Conservation (phyloP, 2,329 filamentous ascomycete genomes). For the Septoria petroselini region DNA sequence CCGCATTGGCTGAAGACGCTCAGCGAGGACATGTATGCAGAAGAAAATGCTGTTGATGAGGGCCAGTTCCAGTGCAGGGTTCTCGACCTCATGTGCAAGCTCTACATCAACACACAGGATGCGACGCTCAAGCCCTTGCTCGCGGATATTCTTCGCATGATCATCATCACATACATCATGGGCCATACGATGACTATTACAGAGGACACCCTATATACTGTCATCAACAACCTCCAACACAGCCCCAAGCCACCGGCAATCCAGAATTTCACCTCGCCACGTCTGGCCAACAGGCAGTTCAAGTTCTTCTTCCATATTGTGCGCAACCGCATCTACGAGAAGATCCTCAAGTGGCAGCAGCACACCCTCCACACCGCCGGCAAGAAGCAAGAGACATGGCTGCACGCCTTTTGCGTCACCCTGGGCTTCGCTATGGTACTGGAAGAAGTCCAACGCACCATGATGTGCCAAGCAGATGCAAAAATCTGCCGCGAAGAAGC, state of each 20-base stretch:
- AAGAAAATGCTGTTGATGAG: conserved; percentile 42
- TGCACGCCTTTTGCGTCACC: conserved; percentile 47
- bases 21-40: conserved; percentile 44
- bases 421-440: conserved; percentile 49
- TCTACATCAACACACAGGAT: conserved; percentile 36
- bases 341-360: conserved; percentile 48
- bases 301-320: conserved; percentile 50
- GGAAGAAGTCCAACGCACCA: conserved; percentile 48
- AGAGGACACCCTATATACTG: conserved; percentile 39
- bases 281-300: conserved; percentile 50
- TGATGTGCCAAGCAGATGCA: conserved; percentile 45
- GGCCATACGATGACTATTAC: conserved; percentile 47
- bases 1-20: conserved; percentile 43
- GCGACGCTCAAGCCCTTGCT: conserved; percentile 40
- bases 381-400: conserved; percentile 47
- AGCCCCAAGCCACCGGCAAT: conserved; percentile 32
- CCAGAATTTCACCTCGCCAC: conserved; percentile 37
- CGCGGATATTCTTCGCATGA: conserved; percentile 45
- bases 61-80: conserved; percentile 44
- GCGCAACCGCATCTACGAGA: conserved; percentile 43
- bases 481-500: conserved; percentile 35
- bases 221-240: conserved; percentile 42
- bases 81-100: conserved; percentile 41
- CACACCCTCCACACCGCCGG: conserved; percentile 44
- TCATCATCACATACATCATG: conserved; percentile 51